phyloP scores from a whole-genome alignment of 371 early-diverging fungal genomes.

The Fennellomyces sp. region DNA sequence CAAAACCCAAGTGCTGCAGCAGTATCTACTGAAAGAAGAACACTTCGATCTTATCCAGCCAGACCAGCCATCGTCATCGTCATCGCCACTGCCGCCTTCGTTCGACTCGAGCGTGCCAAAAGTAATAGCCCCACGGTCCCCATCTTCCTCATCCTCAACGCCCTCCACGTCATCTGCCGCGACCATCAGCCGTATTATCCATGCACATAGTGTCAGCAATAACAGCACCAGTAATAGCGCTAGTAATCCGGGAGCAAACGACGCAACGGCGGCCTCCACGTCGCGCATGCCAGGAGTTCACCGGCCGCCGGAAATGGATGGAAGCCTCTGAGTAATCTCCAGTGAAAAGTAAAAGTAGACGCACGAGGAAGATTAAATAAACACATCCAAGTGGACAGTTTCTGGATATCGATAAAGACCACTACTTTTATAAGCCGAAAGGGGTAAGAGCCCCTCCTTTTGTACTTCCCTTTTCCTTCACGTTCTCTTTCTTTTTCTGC shows the following conservation, averaged over 20 bases:
- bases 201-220: background rate
- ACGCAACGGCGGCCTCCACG: background rate
- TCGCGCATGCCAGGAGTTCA: background rate
- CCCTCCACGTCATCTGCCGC: background rate
- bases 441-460: background rate
- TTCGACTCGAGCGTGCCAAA: background rate
- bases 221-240: background rate
- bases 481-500: background rate
- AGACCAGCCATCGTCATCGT: background rate
- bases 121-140: background rate
- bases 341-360: too few relatives aligned
- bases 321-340: too few relatives aligned
- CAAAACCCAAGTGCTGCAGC: constrained; percentile 23
- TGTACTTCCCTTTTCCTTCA: background rate
- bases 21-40: constrained; percentile 39
- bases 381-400: too few relatives aligned
- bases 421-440: background rate
- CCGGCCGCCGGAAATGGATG: constrained; percentile 6
- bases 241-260: background rate
- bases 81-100: background rate
- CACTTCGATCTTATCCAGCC: constrained; percentile 41
- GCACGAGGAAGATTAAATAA: too few relatives aligned
- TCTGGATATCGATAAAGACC: too few relatives aligned
- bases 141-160: constrained; percentile 6
- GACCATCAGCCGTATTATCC: constrained; percentile 1